Percentiles rank a stretch among this genome's conserved stretches.
These are phyloP conservation scores for Tetrahymena borealis DNA, from an alignment of 73 alveolate genomes.

Conservation along the genomic window DNA sequence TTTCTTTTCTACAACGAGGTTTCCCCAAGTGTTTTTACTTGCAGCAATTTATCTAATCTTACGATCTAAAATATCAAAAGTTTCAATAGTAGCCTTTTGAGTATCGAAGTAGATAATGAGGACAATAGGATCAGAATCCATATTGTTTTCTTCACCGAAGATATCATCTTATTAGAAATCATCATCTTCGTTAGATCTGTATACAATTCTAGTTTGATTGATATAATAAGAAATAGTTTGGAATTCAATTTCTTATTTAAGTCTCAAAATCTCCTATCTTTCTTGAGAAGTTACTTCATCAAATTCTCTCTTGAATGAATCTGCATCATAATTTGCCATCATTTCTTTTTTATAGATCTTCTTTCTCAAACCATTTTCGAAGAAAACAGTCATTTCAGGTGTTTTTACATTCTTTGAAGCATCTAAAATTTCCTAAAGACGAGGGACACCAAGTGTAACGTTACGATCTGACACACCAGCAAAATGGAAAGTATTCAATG, in stretches of 20 bases:
- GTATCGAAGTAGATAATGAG: neutral
- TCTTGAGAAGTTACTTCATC: neutral
- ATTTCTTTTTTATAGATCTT: neutral
- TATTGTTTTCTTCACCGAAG: neutral
- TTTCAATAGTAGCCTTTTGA: neutral
- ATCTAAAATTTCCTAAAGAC: conserved; percentile 43
- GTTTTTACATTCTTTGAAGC: conserved; percentile 35
- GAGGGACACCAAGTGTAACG: conserved; percentile 45
- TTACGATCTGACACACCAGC: conserved; percentile 44
- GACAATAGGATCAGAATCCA: neutral
- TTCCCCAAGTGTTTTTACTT: neutral
- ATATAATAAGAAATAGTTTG: neutral
- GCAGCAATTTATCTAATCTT: neutral
- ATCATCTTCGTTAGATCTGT: neutral
- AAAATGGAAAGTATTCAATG: conserved; percentile 36
- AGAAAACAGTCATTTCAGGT: conserved; percentile 25
- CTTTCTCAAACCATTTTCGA: conserved; percentile 8
- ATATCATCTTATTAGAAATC: neutral
- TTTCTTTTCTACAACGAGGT: neutral
- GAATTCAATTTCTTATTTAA: neutral
- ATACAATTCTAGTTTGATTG: neutral
- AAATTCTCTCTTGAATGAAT: neutral
- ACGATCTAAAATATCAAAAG: neutral
- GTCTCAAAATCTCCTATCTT: neutral
- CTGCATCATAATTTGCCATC: neutral